Evolutionary conservation across 805 yeast species (phyloP).

Genomic region (Yamadazyma akitaensis): DNA sequence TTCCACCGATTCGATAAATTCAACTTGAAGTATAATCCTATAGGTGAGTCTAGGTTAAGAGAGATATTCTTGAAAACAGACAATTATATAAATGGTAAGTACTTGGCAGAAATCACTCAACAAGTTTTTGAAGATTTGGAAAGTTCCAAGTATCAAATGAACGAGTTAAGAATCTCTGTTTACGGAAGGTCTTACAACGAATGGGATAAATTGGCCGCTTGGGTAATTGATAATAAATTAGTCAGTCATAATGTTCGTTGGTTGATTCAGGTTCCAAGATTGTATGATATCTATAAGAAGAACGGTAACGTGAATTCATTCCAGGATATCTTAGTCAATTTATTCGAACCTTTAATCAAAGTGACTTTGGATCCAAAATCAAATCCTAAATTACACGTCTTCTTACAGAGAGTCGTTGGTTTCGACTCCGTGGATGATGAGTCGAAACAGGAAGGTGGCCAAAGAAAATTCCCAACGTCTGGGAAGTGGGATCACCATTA

Average conservation of each 20-base stretch:
- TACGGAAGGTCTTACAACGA: constrained; percentile 88
- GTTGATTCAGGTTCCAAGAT: constrained; percentile 92
- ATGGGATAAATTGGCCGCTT: constrained; percentile 92
- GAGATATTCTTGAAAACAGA: constrained; percentile 96
- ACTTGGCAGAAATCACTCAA: constrained; percentile 87
- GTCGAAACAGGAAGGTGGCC: constrained; percentile 82
- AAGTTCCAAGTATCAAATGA: constrained; percentile 94
- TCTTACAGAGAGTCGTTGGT: constrained; percentile 91
- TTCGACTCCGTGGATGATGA: constrained; percentile 99
- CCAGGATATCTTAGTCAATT: constrained; percentile 71
- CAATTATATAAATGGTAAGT: constrained; percentile 82
- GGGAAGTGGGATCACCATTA: constrained; percentile 69
- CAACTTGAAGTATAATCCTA: constrained; percentile 94
- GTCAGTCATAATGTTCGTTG: constrained; percentile 94
- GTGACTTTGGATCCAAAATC: constrained; percentile 79
- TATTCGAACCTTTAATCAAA: constrained; percentile 87
- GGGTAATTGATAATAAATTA: constrained; percentile 92
- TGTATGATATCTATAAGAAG: constrained; percentile 84
- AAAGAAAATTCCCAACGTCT: constrained; percentile 83
- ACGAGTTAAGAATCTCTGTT: constrained; percentile 90
- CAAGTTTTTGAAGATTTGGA: constrained; percentile 95
- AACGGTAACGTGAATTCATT: constrained; percentile 67
- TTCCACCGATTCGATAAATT: constrained; percentile 98
- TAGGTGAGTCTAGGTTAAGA: constrained; percentile 95
- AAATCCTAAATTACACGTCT: constrained; percentile 88